Evolutionary conservation across 1,139 yeast species (phyloP).

Genomic region (Suhomyces wounanorum): DNA sequence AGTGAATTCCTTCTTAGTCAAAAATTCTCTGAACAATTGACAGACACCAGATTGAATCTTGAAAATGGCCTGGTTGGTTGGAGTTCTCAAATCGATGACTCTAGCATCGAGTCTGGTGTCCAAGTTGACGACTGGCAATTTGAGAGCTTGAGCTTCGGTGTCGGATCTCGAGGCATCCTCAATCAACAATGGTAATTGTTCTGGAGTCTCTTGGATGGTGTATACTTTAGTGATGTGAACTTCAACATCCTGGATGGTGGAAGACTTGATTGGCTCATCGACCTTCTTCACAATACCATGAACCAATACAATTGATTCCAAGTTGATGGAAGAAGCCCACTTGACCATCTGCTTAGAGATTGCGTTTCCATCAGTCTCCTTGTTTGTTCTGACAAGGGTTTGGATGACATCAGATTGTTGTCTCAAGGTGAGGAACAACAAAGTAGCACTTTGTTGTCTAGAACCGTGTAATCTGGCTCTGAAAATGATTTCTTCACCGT

Average conservation of each 20-base stretch:
- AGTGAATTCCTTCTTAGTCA: slow-evolving; percentile 64
- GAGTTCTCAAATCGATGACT: slow-evolving; percentile 94
- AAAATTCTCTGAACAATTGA: slow-evolving; percentile 84
- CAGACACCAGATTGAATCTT: slow-evolving; percentile 90
- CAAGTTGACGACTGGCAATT: slow-evolving; percentile 89
- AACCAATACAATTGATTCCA: slow-evolving; percentile 90
- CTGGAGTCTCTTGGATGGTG: slow-evolving; percentile 86
- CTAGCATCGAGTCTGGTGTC: slow-evolving; percentile 95
- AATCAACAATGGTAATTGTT: slow-evolving; percentile 86
- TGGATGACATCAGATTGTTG: slow-evolving; percentile 84
- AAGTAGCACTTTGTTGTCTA: slow-evolving; percentile 94
- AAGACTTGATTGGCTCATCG: slow-evolving; percentile 83
- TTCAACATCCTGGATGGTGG: slow-evolving; percentile 91
- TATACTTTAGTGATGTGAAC: slow-evolving; percentile 71
- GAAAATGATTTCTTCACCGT: slow-evolving; percentile 77
- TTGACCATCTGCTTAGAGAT: slow-evolving; percentile 95
- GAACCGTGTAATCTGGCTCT: slow-evolving; percentile 94
- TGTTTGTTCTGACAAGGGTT: slow-evolving; percentile 72
- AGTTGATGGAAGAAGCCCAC: slow-evolving; percentile 84
- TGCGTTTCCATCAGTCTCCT: slow-evolving; percentile 54
- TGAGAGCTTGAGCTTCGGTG: slow-evolving; percentile 89
- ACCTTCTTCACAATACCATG: slow-evolving; percentile 84
- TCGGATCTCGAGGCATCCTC: slow-evolving; percentile 97
- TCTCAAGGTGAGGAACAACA: slow-evolving; percentile 87
- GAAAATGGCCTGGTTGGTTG: slow-evolving; percentile 96